Conservation (phyloP, 2,329 filamentous ascomycete species). For the Hypoxylon sp. region DNA sequence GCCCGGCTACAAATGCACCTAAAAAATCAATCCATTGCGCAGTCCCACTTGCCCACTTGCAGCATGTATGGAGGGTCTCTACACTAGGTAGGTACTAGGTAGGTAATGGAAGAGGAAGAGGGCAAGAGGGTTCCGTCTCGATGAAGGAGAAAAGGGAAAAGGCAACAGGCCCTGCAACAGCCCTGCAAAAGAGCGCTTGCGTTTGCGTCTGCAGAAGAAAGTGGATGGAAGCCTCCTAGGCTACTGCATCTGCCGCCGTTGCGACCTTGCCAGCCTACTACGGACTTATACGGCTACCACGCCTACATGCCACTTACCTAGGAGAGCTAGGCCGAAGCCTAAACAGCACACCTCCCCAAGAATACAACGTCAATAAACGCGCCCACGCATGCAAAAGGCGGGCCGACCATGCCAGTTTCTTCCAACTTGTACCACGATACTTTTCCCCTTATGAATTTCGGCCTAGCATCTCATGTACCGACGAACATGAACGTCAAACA, state of each 20-base stretch:
- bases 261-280: conserved; percentile 10
- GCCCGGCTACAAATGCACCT: too few species aligned
- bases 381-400: conserved; percentile 27
- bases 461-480: conserved; percentile 14
- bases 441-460: conserved; percentile 1
- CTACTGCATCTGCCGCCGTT: conserved; percentile 30
- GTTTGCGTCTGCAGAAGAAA: conserved; percentile 19
- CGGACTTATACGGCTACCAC: not conserved
- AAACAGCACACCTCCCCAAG: conserved; percentile 14
- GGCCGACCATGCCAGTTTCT: conserved; percentile 18
- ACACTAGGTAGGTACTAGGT: not conserved
- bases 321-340: conserved; percentile 28
- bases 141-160: too few species aligned
- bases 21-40: too few species aligned
- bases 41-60: too few species aligned
- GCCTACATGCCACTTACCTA: conserved; percentile 16
- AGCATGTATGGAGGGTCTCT: conserved; percentile 20
- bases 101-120: too few species aligned
- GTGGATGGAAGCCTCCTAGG: too few species aligned
- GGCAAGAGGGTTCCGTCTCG: too few species aligned
- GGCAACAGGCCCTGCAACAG: too few species aligned
- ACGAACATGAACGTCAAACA: too few species aligned
- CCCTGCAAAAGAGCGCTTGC: conserved; percentile 27
- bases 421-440: conserved; percentile 19
- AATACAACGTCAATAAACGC: conserved; percentile 35